A percentile compares a stretch with the other conserved stretches of the same genome.
These are phyloP conservation scores for Suhomyces emberorum DNA, from an alignment of 805 yeast genomes.

Conservation along the genomic window DNA sequence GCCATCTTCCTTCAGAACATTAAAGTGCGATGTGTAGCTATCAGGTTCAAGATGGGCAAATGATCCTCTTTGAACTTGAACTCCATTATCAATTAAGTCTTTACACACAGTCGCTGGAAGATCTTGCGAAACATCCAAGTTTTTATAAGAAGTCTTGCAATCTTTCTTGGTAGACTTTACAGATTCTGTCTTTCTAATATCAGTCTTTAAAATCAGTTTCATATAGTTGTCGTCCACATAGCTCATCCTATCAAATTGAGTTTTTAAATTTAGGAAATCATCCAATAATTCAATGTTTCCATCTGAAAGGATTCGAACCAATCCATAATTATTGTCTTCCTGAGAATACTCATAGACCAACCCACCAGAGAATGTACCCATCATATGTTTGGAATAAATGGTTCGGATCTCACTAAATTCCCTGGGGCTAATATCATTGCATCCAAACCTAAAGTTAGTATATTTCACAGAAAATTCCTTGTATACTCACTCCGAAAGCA, in stretches of 20 bases:
- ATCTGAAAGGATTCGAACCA: conserved; percentile 48
- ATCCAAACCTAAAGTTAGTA: conserved; percentile 50
- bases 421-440: conserved; percentile 80
- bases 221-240: no score
- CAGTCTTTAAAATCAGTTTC: no score
- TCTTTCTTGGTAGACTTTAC: conserved; percentile 20
- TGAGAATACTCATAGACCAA: conserved; percentile 77
- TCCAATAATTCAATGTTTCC: conserved; percentile 43
- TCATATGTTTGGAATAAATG: conserved; percentile 70
- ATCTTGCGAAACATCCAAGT: conserved; percentile 39
- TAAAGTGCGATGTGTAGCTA: conserved; percentile 42
- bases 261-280: conserved; percentile 43
- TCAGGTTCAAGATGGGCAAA: conserved; percentile 43
- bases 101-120: conserved; percentile 45
- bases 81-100: conserved; percentile 49
- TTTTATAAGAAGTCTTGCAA: conserved; percentile 32
- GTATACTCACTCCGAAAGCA: conserved; percentile 70
- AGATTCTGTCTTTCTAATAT: no score
- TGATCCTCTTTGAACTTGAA: conserved; percentile 44
- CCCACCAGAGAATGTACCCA: conserved; percentile 78
- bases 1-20: conserved; percentile 46
- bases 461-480: background rate
- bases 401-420: conserved; percentile 71
- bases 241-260: conserved; percentile 45
- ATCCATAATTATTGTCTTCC: conserved; percentile 76